Evolutionary conservation across 1,284 basidiomycete genomes (phyloP).

Genomic region (Rhodotorula sp.): DNA sequence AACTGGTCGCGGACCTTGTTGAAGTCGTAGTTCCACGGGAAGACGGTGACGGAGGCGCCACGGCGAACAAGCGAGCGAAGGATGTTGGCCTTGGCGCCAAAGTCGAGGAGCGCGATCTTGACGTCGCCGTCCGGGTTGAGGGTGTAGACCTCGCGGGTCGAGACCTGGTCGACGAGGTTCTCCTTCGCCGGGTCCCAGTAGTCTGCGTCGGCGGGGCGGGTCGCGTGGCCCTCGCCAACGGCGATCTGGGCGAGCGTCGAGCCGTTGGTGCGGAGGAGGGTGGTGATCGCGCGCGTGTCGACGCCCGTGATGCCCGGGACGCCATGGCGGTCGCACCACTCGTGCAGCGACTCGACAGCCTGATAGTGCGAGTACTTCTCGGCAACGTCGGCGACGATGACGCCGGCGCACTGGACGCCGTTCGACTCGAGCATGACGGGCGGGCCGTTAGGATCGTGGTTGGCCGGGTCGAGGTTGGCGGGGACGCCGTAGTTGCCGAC

Average conservation of each 20-base stretch:
- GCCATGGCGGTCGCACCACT: constrained; percentile 88
- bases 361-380: constrained; percentile 93
- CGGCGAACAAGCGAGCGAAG: constrained; percentile 86
- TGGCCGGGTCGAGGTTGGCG: constrained; percentile 58
- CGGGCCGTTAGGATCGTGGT: constrained; percentile 73
- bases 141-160: constrained; percentile 79
- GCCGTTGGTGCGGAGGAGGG: constrained; percentile 90
- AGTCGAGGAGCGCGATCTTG: constrained; percentile 93
- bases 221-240: constrained; percentile 71
- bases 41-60: constrained; percentile 86
- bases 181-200: constrained; percentile 91
- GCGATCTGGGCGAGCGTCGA: constrained; percentile 92
- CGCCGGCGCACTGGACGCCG: constrained; percentile 85
- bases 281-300: constrained; percentile 95
- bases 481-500: constrained; percentile 99
- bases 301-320: constrained; percentile 95
- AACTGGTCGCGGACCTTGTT: constrained; percentile 83
- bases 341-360: constrained; percentile 87
- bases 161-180: constrained; percentile 91
- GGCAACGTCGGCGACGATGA: constrained; percentile 92
- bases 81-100: constrained; percentile 97
- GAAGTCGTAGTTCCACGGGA: constrained; percentile 98
- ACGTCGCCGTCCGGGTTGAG: constrained; percentile 86
- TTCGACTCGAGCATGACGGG: constrained; percentile 75
- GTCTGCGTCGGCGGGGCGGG: constrained; percentile 63